Conservation (phyloP, 768 basidiomycete species). For the Kwoniella botswanensis region DNA sequence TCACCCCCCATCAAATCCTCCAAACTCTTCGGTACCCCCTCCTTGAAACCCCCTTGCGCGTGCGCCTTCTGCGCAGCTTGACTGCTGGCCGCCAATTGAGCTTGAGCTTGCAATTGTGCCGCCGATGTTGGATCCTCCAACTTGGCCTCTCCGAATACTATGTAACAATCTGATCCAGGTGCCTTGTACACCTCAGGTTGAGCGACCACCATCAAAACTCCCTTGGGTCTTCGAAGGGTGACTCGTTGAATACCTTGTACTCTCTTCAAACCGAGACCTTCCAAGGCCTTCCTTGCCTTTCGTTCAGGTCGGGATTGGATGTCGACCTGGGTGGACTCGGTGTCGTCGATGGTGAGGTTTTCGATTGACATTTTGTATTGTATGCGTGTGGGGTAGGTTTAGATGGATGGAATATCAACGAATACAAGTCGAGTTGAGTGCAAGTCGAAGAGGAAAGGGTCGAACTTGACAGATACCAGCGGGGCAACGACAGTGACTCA, state of each 20-base stretch:
- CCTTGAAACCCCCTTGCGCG: slow-evolving; percentile 68
- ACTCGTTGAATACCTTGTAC: slow-evolving; percentile 93
- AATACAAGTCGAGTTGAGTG: slow-evolving; percentile 1
- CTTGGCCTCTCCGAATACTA: slow-evolving; percentile 91
- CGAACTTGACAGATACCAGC: background rate
- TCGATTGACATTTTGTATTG: slow-evolving; percentile 64
- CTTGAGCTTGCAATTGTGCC: slow-evolving; percentile 63
- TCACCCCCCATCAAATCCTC: slow-evolving; percentile 55
- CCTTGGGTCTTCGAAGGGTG: slow-evolving; percentile 91
- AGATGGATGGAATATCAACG: slow-evolving; percentile 5
- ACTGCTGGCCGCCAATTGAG: slow-evolving; percentile 68
- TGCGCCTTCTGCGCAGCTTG: slow-evolving; percentile 58
- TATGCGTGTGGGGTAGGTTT: slow-evolving; percentile 1
- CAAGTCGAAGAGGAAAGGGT: slow-evolving; percentile 5
- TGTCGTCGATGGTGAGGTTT: slow-evolving; percentile 64
- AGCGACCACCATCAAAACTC: slow-evolving; percentile 91
- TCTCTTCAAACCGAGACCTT: slow-evolving; percentile 83
- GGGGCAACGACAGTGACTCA: background rate
- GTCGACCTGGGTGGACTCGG: slow-evolving; percentile 71
- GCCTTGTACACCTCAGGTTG: slow-evolving; percentile 98
- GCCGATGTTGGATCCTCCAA: slow-evolving; percentile 54
- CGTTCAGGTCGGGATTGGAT: slow-evolving; percentile 93
- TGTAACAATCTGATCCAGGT: slow-evolving; percentile 95
- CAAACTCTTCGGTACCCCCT: slow-evolving; percentile 70
- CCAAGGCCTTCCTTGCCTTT: slow-evolving; percentile 90